Base-by-base conservation (phyloP, 2,329 filamentous ascomycete genomes). In the Tolypocladium inflatum region DNA sequence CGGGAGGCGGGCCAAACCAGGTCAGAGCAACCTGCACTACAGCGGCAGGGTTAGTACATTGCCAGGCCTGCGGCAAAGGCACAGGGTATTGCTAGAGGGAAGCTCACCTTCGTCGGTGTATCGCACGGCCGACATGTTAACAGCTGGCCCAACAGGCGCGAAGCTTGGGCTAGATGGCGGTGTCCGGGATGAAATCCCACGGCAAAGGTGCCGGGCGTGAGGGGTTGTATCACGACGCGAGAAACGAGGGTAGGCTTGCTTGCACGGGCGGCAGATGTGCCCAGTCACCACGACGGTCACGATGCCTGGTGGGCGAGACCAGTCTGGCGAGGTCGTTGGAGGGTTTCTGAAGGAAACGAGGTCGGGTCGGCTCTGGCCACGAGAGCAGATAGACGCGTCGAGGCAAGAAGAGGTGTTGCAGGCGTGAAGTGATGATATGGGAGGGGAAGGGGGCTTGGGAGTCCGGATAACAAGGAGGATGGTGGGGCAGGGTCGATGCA, bases 21-120 rank as follows among this genome's bases (percentile, higher is more conserved):
- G 61, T 66, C 38, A 73, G 63, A 17, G 63, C 63, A 58, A 75
- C 65, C 56, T 72, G 60, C 43, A 68, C 72, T 74, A 21, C 35
- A 52, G 30, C 19, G 30, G 15, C 26, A 26, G 38, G 35, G 45
- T 54, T 13, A 39, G 23, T 41, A 52, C 30, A 15, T n/a, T 33
- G 10, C 30, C 15, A 19, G 26, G 13, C 15, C 4, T 50, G 13
- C 8, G 17, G 19, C 17, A n/a, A 50, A 15, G 15, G 45, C 10
- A 2, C 26, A 33, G 38, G 6, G 8, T 33, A 54, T 33, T 21
- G 51, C 43, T 19, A 37, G 5, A 33, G 17, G 37, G 30, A 38
- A 52, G 7, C 48, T 15, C 30, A 52, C 48, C 48, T 52, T 52
- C 48, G 30, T 52, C 48, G 30, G 48, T 37, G 30, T 52, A 52